phyloP scores from a whole-genome alignment of 441 rosid genomes.

The Melastoma candidum region DNA sequence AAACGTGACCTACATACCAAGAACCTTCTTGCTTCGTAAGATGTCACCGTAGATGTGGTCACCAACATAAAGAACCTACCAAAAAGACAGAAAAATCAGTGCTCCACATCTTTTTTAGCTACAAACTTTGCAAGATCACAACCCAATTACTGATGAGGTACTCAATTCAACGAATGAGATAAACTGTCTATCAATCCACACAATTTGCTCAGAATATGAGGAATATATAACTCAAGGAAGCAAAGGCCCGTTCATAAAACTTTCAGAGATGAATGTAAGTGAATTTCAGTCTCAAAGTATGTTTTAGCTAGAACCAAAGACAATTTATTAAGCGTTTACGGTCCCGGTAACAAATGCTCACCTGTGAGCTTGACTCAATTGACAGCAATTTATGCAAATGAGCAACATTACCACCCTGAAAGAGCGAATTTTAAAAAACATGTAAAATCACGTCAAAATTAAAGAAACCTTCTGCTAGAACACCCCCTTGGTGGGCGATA shows the following conservation, averaged over 20 bases:
- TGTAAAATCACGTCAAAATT: slow-evolving; percentile 1
- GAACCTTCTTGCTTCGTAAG: slow-evolving; percentile 90
- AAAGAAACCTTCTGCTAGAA: neutral
- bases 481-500: neutral
- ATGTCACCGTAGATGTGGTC: slow-evolving; percentile 99
- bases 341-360: slow-evolving; percentile 16
- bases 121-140: too few species aligned
- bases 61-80: slow-evolving; percentile 92
- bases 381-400: slow-evolving; percentile 98
- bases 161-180: too few species aligned
- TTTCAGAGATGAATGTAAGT: too few species aligned
- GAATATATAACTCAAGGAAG: too few species aligned
- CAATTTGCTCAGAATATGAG: too few species aligned
- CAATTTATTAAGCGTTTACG: neutral
- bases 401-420: slow-evolving; percentile 87
- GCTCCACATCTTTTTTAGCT: too few species aligned
- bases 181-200: too few species aligned
- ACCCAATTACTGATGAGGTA: too few species aligned
- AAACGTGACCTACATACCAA: slow-evolving; percentile 45
- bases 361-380: slow-evolving; percentile 94
- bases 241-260: too few species aligned
- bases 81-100: neutral
- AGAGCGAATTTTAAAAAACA: slow-evolving; percentile 12
- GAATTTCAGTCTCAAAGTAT: neutral
- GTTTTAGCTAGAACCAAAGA: neutral